Percentiles rank a stretch among this genome's conserved stretches.
phyloP scores from a whole-genome alignment of 371 early-diverging fungal genomes.

The Apophysomyces variabilis region DNA sequence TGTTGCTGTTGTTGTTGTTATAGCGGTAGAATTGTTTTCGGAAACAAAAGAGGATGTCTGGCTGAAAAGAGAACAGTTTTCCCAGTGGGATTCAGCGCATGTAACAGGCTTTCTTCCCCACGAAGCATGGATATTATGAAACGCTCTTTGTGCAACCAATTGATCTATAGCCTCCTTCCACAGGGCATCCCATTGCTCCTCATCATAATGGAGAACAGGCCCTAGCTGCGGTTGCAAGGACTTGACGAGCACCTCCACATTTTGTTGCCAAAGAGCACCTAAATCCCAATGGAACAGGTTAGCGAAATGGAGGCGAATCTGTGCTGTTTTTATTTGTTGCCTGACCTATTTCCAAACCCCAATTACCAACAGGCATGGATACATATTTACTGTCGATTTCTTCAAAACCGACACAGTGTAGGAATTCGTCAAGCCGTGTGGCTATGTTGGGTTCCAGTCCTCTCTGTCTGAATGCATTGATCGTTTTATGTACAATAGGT shows the following conservation, averaged over 20 bases:
- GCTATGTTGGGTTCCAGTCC: slow-evolving; percentile 65
- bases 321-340: background rate
- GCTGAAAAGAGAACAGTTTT: background rate
- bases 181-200: slow-evolving; percentile 14
- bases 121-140: slow-evolving; percentile 32
- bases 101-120: slow-evolving; percentile 33
- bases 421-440: slow-evolving; percentile 10
- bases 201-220: slow-evolving; percentile 13
- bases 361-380: slow-evolving; percentile 34
- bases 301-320: background rate
- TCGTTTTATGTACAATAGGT: background rate
- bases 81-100: background rate
- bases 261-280: slow-evolving; percentile 35
- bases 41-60: background rate
- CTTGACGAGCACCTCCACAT: slow-evolving; percentile 32
- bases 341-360: slow-evolving; percentile 39
- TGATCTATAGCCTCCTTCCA: slow-evolving; percentile 25
- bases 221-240: slow-evolving; percentile 26
- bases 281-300: background rate
- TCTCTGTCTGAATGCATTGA: slow-evolving; percentile 49
- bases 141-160: slow-evolving; percentile 22
- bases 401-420: slow-evolving; percentile 21
- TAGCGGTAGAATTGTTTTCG: background rate
- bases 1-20: background rate
- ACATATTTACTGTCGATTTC: slow-evolving; percentile 27